Evolutionary conservation across 2,329 filamentous ascomycete genomes (phyloP).

Genomic region (Chrysosporium queenslandicum): DNA sequence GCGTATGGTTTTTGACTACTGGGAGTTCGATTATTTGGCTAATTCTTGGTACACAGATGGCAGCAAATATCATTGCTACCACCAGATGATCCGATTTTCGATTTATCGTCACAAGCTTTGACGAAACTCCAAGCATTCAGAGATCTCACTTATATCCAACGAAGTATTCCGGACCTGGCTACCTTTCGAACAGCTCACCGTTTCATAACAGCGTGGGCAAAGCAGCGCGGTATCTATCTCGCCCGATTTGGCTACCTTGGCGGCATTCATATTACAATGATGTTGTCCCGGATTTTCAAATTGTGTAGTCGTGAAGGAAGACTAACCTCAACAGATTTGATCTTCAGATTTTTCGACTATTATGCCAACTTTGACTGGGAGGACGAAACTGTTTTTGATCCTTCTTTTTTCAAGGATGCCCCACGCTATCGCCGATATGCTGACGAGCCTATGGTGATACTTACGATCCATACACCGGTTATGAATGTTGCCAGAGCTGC

Average conservation of each 20-base stretch:
- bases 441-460: conserved; percentile 53
- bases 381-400: conserved; percentile 47
- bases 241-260: conserved; percentile 56
- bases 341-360: conserved; percentile 53
- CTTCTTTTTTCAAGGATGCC: conserved; percentile 38
- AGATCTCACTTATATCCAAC: conserved; percentile 51
- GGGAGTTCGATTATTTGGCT: not conserved
- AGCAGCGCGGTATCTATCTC: conserved; percentile 52
- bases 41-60: not conserved
- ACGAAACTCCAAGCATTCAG: conserved; percentile 55
- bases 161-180: conserved; percentile 50
- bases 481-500: conserved; percentile 51
- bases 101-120: conserved; percentile 47
- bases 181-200: conserved; percentile 51
- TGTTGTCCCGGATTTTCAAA: conserved; percentile 54
- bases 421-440: conserved; percentile 44
- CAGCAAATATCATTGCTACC: conserved; percentile 28
- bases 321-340: conserved; percentile 43
- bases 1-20: conserved; percentile 25
- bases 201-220: conserved; percentile 54
- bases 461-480: conserved; percentile 52
- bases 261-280: conserved; percentile 54
- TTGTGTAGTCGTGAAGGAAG: conserved; percentile 33
- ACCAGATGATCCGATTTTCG: conserved; percentile 45
- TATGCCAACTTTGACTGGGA: conserved; percentile 54